Conservation (phyloP, 805 yeast genomes). For the Starmerella floris region DNA sequence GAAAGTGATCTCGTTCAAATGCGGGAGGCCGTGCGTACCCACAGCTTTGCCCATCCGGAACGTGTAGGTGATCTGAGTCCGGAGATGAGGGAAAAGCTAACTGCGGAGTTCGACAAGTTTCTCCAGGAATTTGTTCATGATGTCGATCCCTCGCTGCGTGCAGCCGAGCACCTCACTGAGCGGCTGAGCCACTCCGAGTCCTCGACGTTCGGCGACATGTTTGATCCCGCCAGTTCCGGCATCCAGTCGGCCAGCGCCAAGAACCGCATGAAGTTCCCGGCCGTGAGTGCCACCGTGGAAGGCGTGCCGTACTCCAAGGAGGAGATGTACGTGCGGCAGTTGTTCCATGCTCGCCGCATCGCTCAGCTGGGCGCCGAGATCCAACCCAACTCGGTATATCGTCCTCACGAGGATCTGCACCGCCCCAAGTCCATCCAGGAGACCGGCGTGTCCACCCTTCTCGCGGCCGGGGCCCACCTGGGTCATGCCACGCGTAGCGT, state of each 20-base stretch:
- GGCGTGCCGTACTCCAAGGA: constrained; percentile 59
- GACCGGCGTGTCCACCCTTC: constrained; percentile 50
- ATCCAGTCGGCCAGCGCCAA: background rate
- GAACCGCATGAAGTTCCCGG: constrained; percentile 36
- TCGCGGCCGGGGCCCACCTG: constrained; percentile 89
- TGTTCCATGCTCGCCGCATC: constrained; percentile 42
- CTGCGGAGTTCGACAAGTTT: constrained; percentile 22
- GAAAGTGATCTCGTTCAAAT: constrained; percentile 6
- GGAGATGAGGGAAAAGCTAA: constrained; percentile 24
- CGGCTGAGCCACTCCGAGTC: constrained; percentile 8
- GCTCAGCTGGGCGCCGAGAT: constrained; percentile 54
- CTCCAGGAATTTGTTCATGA: constrained; percentile 23
- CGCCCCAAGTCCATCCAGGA: constrained; percentile 43
- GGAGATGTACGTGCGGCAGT: constrained; percentile 64
- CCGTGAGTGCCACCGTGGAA: constrained; percentile 45
- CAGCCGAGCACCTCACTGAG: constrained; percentile 15
- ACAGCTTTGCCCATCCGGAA: constrained; percentile 17
- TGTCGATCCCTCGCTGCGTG: constrained; percentile 21
- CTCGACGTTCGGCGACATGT: constrained; percentile 4
- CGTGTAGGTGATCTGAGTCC: constrained; percentile 21
- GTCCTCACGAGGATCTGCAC: constrained; percentile 52
- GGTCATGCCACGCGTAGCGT: constrained; percentile 70
- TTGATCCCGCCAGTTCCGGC: background rate
- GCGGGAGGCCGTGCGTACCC: constrained; percentile 15
- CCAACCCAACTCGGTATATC: constrained; percentile 39